Base-by-base conservation (phyloP, 441 rosid species). In the Bruguiera hainesii region DNA sequence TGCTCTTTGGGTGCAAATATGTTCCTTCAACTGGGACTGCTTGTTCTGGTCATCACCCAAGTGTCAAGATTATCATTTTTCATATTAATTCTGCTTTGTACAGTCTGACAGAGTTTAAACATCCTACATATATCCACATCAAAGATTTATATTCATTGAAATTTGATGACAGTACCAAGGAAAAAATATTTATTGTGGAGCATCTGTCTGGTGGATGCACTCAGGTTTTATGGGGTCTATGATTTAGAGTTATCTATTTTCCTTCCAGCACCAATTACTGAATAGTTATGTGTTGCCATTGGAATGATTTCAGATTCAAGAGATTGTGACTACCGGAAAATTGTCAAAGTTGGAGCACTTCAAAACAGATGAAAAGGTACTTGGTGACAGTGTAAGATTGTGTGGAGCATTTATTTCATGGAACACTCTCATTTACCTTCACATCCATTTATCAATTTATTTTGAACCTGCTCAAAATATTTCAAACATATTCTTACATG, bases 331-430 rank as follows among this genome's bases (percentile, higher is more conserved):
- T 37, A 90, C 93, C 48, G 95, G 98, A 65, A 91, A 86, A 79
- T 70, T 91, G 70, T 87, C 95, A 65, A 95, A 95, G 88, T 74
- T 95, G 85, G 89, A 95, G 78, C 96, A 95, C 73, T 95, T 91
- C 76, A 94, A 91, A 86, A 81, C 84, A 46, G 96, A 91, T 83
- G 98, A 91, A 69, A 95, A 91, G 98, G 99, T 94, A 80, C 19
- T 65, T 23, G 23, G 30, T 11, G 29, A 8, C 6, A 53, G 15
- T 53, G 58, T 29, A 20, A 49, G 65, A 49, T 80, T 63, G 20
- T 65, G 20, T n/a, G 6, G n/a, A 48, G 23, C 25, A 50, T 35
- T 23, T 56, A 3, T 13, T 20, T 26, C 66, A 48, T 30, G 2
- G 67, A 5, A n/a, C 5, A 19, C 57, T 37, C 29, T 25, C 31